Conservation (phyloP, 1,284 basidiomycete genomes). For the Apiotrichum brassicae region DNA sequence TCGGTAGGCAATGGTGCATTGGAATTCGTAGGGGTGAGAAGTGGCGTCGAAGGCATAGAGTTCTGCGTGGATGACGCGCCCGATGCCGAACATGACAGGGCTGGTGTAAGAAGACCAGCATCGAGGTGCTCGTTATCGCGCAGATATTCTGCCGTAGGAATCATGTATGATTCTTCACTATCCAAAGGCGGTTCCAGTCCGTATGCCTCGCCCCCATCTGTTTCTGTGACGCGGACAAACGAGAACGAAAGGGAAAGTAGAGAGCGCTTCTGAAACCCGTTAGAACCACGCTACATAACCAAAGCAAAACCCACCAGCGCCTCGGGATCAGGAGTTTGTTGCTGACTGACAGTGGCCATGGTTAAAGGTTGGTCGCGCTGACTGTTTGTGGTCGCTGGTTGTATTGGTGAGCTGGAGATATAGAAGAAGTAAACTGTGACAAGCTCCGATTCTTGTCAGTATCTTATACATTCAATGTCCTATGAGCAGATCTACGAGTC, state of each 20-base stretch:
- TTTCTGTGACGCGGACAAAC: background rate
- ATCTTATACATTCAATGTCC: too few species aligned
- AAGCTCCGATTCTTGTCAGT: too few species aligned
- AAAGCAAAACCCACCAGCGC: background rate
- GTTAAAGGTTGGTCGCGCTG: background rate
- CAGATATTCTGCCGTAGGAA: too few species aligned
- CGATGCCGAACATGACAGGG: background rate
- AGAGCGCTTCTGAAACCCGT: background rate
- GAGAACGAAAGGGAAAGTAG: constrained; percentile 1
- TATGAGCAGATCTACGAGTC: too few species aligned
- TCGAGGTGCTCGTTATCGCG: too few species aligned
- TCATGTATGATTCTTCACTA: background rate
- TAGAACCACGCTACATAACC: background rate
- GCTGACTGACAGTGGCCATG: background rate
- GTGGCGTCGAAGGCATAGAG: background rate
- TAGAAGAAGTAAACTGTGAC: too few species aligned
- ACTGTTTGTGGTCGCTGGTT: background rate
- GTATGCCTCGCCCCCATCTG: background rate
- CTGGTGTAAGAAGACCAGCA: background rate
- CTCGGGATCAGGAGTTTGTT: background rate
- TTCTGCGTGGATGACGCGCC: background rate
- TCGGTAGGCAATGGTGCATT: background rate
- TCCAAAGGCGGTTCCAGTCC: too few species aligned
- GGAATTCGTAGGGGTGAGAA: background rate
- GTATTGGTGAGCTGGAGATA: background rate